Evolutionary conservation across 2,329 filamentous ascomycete species (phyloP).

Genomic region (Penicillium sp.): DNA sequence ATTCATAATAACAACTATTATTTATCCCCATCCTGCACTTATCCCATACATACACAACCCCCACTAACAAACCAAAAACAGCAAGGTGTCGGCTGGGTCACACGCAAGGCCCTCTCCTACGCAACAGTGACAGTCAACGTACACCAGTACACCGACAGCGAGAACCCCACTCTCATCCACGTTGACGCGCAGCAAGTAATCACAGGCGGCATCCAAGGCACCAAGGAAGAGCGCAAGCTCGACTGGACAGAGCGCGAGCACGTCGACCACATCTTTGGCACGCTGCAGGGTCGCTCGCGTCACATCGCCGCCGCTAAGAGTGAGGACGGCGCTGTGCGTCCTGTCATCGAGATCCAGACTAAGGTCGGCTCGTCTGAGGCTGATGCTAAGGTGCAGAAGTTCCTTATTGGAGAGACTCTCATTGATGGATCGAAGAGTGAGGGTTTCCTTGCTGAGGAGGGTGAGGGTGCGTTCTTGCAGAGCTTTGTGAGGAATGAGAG

Average conservation of each 20-base stretch:
- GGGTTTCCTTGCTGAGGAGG: conserved; percentile 59
- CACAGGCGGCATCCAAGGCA: conserved; percentile 69
- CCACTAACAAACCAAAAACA: conserved; percentile 22
- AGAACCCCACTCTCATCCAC: conserved; percentile 50
- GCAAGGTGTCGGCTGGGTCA: conserved; percentile 69
- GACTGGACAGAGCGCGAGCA: conserved; percentile 64
- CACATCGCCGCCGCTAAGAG: conserved; percentile 45
- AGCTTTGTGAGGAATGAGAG: conserved; percentile 50
- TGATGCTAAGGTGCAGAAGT: conserved; percentile 38
- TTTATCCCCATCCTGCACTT: neutral
- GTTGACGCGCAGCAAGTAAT: conserved; percentile 71
- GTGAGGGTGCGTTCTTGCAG: conserved; percentile 48
- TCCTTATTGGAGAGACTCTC: conserved; percentile 42
- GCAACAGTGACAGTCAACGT: conserved; percentile 68
- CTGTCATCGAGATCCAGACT: conserved; percentile 36
- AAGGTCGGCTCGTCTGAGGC: conserved; percentile 40
- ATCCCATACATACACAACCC: neutral
- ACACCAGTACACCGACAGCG: conserved; percentile 52
- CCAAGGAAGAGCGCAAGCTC: conserved; percentile 55
- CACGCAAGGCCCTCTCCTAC: conserved; percentile 67
- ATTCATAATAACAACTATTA: neutral
- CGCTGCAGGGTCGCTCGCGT: conserved; percentile 59
- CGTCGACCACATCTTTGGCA: conserved; percentile 76
- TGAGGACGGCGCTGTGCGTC: conserved; percentile 39
- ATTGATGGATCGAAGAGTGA: conserved; percentile 57